These are phyloP conservation scores for Aspergillus costaricaensis DNA, from an alignment of 2,329 filamentous ascomycete species.

Conservation along the genomic window DNA sequence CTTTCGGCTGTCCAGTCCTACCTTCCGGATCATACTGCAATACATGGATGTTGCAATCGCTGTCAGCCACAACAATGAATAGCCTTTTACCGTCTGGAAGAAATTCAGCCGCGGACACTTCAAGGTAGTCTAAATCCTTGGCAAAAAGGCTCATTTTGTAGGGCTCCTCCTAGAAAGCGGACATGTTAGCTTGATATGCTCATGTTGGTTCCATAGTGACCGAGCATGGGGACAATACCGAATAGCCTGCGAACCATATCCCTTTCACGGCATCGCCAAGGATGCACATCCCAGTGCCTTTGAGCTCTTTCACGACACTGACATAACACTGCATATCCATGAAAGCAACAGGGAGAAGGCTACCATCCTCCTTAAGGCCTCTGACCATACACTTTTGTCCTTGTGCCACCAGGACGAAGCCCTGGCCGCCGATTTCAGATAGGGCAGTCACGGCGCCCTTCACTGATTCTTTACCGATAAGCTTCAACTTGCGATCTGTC, in stretches of 20 bases:
- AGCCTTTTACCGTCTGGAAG: conserved; percentile 81
- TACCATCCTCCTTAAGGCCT: conserved; percentile 92
- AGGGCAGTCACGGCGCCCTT: conserved; percentile 88
- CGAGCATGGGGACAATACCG: conserved; percentile 48
- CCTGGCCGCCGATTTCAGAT: conserved; percentile 81
- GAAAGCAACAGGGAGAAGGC: conserved; percentile 89
- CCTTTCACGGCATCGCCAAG: conserved; percentile 91
- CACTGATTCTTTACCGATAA: conserved; percentile 86
- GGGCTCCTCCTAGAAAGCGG: conserved; percentile 70
- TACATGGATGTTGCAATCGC: conserved; percentile 82
- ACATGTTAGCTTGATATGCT: conserved; percentile 5
- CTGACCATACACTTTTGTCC: conserved; percentile 97
- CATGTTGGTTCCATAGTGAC: not conserved
- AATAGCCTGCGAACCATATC: conserved; percentile 94
- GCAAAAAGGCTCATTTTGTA: conserved; percentile 94
- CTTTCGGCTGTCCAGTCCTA: conserved; percentile 50
- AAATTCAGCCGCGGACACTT: conserved; percentile 81
- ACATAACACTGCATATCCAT: conserved; percentile 97
- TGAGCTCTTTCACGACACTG: conserved; percentile 78
- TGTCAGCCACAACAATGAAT: conserved; percentile 79
- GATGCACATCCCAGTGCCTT: conserved; percentile 79
- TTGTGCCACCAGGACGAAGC: conserved; percentile 84
- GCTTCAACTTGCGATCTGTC: conserved; percentile 80
- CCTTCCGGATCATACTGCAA: conserved; percentile 94
- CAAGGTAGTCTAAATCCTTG: conserved; percentile 76